Conservation (phyloP, 768 basidiomycete species). For the Boletus pseudopeckii region DNA sequence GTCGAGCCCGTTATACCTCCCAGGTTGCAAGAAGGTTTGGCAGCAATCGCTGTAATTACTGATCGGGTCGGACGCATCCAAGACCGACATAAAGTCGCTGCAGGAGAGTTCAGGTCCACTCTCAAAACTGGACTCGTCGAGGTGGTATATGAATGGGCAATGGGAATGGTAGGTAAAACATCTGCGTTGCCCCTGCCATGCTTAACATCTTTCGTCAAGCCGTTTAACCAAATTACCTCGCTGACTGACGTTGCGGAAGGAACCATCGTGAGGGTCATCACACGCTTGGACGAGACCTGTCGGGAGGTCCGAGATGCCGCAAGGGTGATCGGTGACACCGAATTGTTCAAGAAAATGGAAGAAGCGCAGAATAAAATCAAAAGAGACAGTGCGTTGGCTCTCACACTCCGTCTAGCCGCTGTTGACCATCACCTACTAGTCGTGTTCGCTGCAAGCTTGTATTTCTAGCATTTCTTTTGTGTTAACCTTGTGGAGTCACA, state of each 20-base stretch:
- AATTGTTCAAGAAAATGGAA: conserved; percentile 97
- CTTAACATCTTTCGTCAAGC: conserved; percentile 45
- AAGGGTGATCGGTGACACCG: conserved; percentile 93
- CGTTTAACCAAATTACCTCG: conserved; percentile 90
- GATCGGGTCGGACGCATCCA: conserved; percentile 81
- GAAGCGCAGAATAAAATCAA: conserved; percentile 92
- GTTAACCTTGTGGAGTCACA: conserved; percentile 7
- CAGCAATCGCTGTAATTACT: conserved; percentile 71
- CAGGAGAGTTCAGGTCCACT: conserved; percentile 70
- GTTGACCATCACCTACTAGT: conserved; percentile 41
- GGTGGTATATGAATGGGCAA: conserved; percentile 99
- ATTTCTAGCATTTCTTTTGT: conserved; percentile 53
- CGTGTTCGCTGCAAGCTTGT: conserved; percentile 84
- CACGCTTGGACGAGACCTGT: conserved; percentile 94
- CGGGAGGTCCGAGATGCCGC: conserved; percentile 96
- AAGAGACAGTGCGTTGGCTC: conserved; percentile 76
- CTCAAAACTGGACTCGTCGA: conserved; percentile 92
- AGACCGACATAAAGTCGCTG: conserved; percentile 70
- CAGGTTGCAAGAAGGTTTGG: conserved; percentile 76
- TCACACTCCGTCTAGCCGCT: not conserved
- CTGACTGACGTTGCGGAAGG: conserved; percentile 96
- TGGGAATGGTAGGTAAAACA: conserved; percentile 79
- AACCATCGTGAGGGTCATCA: conserved; percentile 95
- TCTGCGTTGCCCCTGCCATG: not conserved
- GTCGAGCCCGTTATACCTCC: conserved; percentile 78